Evolutionary conservation across 1,284 basidiomycete species (phyloP), one percentile per base, ranked within the genome.

Genomic region (Tremellales sp.): DNA sequence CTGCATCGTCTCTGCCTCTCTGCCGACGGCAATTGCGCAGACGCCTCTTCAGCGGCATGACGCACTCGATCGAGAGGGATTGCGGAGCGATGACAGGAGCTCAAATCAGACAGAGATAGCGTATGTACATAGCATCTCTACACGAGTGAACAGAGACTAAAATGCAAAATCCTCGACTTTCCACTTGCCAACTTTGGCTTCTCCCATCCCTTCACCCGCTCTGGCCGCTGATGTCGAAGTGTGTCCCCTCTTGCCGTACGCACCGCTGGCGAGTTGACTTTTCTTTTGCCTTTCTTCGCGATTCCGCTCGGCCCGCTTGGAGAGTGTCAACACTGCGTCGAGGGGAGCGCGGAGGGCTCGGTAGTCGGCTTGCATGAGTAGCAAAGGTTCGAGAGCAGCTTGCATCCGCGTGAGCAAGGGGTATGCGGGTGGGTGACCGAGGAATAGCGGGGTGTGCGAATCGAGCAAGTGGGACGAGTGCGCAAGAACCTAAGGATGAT

Each of bases 111-210:
- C n/a, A n/a, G n/a, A n/a, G n/a, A n/a, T n/a, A n/a, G n/a, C n/a
- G n/a, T n/a, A n/a, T n/a, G n/a, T n/a, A n/a, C n/a, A n/a, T n/a
- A n/a, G n/a, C n/a, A n/a, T n/a, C n/a, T 33, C n/a, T 10, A 8
- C 29, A n/a, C 29, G 10, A 33, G 29, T 10, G 29, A 10, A n/a
- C 29, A 33, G 10, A n/a, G 21, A 21, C 51, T 59, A 67, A 43
- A 72, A 72, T 17, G 61, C 64, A 39, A 70, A 58, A 48, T 72
- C 65, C 61, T 72, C 70, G 1, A 72, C 65, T 42, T 60, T 62
- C 67, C 67, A 72, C 49, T 68, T 68, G 21, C 70, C 70, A 13
- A 72, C 60, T 10, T 54, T 58, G 55, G 70, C 65, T 21, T 68
- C 65, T 2, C 55, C 52, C 44, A 64, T 42, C n/a, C 51, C 57